These are phyloP conservation scores for Cudoniella acicularis DNA, from an alignment of 495 filamentous ascomycete species.

Conservation along the genomic window DNA sequence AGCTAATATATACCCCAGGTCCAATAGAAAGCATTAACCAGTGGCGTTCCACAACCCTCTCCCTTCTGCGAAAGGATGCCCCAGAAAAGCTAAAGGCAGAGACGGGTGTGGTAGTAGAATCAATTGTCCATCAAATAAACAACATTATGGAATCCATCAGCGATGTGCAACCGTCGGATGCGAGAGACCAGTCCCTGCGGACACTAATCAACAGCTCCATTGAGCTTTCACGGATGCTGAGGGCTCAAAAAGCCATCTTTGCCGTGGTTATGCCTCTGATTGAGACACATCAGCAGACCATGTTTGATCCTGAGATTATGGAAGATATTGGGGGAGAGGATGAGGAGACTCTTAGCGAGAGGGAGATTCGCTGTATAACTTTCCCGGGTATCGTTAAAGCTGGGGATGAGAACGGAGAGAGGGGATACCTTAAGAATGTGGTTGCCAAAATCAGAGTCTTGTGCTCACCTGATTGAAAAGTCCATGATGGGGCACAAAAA, in stretches of 20 bases:
- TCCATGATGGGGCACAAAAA: not conserved
- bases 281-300: conserved; percentile 39
- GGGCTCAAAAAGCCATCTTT: conserved; percentile 51
- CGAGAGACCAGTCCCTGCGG: conserved; percentile 42
- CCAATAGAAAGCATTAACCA: conserved; percentile 47
- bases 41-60: conserved; percentile 51
- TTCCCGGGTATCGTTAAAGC: conserved; percentile 52
- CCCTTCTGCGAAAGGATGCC: conserved; percentile 43
- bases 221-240: conserved; percentile 45
- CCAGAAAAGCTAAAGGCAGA: conserved; percentile 38
- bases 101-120: conserved; percentile 33
- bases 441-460: conserved; percentile 51
- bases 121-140: conserved; percentile 31
- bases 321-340: conserved; percentile 55
- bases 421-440: conserved; percentile 50
- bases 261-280: conserved; percentile 46
- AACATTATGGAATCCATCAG: conserved; percentile 23
- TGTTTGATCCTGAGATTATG: conserved; percentile 50
- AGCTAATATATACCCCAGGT: conserved; percentile 22
- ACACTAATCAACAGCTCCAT: conserved; percentile 42
- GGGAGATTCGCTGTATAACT: conserved; percentile 31
- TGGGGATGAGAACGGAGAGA: conserved; percentile 52
- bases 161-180: conserved; percentile 31
- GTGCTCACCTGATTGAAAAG: conserved; percentile 41
- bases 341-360: conserved; percentile 47